Evolutionary conservation across 805 yeast species (phyloP), one percentile per base, ranked within the genome.

Genomic region (Yamadazyma phyllophila): DNA sequence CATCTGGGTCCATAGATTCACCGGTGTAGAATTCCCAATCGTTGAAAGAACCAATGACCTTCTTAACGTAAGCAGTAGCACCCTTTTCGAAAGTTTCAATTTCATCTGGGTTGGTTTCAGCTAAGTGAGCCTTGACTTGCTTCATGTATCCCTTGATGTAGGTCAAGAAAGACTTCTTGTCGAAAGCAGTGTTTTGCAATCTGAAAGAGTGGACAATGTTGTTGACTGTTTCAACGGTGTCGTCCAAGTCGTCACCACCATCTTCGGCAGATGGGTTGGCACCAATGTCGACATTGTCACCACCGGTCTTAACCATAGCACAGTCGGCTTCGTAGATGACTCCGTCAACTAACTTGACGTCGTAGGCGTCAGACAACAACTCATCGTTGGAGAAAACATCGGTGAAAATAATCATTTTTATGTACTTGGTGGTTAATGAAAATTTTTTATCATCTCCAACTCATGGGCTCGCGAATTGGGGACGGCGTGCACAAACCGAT

Each of bases 1-100:
- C 99, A 76, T 94, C 99, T 73, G 99, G 99, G 83, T 94, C 97
- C 99, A 94, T 94, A 69, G 96, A 87, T 81, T 92, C 98, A 81
- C 99, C 98, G 61, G 97, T 92, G 91, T 76, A 94, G 83, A 94
- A 94, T 71, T 94, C 99, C 96, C 95, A 94, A 83, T 94, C 99
- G 70, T 85, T 86, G 94, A 94, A 94, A 74, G 91, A 85, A 65
- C 83, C 86, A 64, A 94, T 73, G 59, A 94, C 85, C 83, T 94
- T 94, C 88, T 94, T 94, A 76, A 88, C 95, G 82, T 91, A 94
- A 62, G 88, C 75, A 61, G 83, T 80, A 62, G 99, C 99, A 73
- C 98, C 98, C 82, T 94, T 92, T 83, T 92, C 97, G 75, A 94
- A 94, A 58, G 72, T 75, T 66, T 85, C 83, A 62, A 94, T 82